Percentiles rank a stretch among this genome's conserved stretches.
These are phyloP conservation scores for Setaria viridis DNA, from an alignment of 202 grass and related monocot species.

Conservation along the genomic window DNA sequence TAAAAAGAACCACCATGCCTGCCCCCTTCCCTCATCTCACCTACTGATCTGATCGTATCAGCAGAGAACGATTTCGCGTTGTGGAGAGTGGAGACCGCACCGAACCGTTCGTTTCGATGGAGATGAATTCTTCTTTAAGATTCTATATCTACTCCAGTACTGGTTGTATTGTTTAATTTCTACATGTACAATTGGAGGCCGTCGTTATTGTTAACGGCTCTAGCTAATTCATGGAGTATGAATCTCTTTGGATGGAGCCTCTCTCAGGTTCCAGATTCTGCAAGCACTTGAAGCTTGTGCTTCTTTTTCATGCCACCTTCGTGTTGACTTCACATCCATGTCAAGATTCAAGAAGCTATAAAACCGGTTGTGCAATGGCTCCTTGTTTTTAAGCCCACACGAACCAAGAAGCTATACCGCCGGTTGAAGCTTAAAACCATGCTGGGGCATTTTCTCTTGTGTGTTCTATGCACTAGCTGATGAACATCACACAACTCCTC, in stretches of 20 bases:
- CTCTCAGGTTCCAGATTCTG: not conserved
- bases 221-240: not conserved
- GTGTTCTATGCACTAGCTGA: not conserved
- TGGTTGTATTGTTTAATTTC: not conserved
- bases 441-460: not conserved
- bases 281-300: not conserved
- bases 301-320: not conserved
- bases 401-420: not conserved
- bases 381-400: not conserved
- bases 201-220: not conserved
- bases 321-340: not conserved
- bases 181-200: not conserved
- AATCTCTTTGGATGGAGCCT: not conserved
- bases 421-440: not conserved
- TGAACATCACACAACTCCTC: not conserved
- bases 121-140: too few relatives aligned
- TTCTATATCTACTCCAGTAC: too few relatives aligned
- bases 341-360: not conserved
- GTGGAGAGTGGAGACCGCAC: not conserved
- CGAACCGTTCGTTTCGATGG: not conserved
- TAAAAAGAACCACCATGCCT: too few relatives aligned
- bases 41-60: not conserved
- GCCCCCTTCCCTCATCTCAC: not conserved
- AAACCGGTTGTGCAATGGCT: not conserved
- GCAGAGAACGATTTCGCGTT: not conserved